Evolutionary conservation across 495 filamentous ascomycete species (phyloP), one percentile per base, ranked within the genome.

Genomic region (Thozetella sp.): DNA sequence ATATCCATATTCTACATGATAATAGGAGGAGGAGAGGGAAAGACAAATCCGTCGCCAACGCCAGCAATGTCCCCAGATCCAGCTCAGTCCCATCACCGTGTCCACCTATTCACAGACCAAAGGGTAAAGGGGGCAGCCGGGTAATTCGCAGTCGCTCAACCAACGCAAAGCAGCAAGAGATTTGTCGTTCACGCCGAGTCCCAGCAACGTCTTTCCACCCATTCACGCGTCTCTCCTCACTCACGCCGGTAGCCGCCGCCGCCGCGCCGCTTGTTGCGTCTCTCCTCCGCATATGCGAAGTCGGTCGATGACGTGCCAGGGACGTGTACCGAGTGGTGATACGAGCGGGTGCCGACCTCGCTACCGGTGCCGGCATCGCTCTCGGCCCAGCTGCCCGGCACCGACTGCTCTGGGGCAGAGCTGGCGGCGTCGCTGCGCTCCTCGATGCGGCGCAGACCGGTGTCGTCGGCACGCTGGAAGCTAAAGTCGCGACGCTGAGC

Each of bases 291-390:
- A 54, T 72, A 74, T 43, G 71, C 58, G 25, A 67, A 62, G 50
- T 74, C 70, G 20, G 56, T 68, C 15, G 57, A 55, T 13, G 64
- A 23, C 27, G 58, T 53, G 59, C 60, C 87, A 66, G 93, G 72
- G 1, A 91, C 91, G 0, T 92, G 90, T 62, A 94, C 91, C 1
- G 88, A 80, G 71, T 93, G 91, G 59, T 82, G 84, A 70, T 97
- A 97, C 51, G 83, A 86, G 79, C 91, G 93, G 20, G 92, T 95
- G 22, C 92, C 92, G 13, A 83, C 70, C 1, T 85, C 86, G 57
- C 84, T 83, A 54, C 84, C 83, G 6, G 83, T 80, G 27, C 76
- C 61, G 75, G 81, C 57, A 64, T 80, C 69, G 67, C 75, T 78
- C 62, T 84, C 85, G n/a, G 81, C 84, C 68, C 87, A 90, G 56